These are phyloP conservation scores for Floccularia luteovirens DNA, from an alignment of 768 basidiomycete genomes.

Conservation along the genomic window DNA sequence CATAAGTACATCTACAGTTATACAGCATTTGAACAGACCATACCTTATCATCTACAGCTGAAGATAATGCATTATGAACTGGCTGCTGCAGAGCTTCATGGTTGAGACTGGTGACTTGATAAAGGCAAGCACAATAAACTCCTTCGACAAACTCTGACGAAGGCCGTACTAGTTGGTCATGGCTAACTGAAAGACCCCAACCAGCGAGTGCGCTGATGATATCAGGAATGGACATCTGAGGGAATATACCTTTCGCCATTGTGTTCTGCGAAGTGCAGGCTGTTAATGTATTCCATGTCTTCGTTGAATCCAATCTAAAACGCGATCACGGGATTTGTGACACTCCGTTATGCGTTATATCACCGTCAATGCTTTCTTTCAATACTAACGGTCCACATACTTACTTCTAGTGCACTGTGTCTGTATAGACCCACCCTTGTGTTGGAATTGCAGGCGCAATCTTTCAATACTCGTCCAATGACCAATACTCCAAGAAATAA, in stretches of 20 bases:
- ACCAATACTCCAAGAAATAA: too few relatives aligned
- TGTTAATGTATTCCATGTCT: too few relatives aligned
- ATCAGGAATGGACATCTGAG: conserved; percentile 56
- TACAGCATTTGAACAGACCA: conserved; percentile 7
- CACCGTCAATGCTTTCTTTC: background rate
- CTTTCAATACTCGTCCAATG: too few relatives aligned
- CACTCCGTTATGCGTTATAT: background rate
- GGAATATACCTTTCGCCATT: conserved; percentile 51
- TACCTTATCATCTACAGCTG: conserved; percentile 51
- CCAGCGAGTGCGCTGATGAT: conserved; percentile 57
- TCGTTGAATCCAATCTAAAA: too few relatives aligned
- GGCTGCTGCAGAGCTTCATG: conserved; percentile 53
- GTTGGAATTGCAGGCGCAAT: too few relatives aligned
- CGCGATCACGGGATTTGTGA: conserved; percentile 7
- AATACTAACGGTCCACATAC: background rate
- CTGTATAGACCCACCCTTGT: too few relatives aligned
- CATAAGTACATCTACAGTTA: background rate
- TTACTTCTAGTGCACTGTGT: too few relatives aligned
- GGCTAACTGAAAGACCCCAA: conserved; percentile 62
- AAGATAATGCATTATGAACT: conserved; percentile 43
- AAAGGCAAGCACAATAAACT: conserved; percentile 65
- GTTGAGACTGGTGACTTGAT: conserved; percentile 60
- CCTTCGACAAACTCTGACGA: conserved; percentile 63
- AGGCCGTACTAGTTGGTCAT: conserved; percentile 62
- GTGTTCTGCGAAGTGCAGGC: too few relatives aligned